Base-by-base conservation (phyloP, 805 yeast species). In the Yueomyces sinensis region DNA sequence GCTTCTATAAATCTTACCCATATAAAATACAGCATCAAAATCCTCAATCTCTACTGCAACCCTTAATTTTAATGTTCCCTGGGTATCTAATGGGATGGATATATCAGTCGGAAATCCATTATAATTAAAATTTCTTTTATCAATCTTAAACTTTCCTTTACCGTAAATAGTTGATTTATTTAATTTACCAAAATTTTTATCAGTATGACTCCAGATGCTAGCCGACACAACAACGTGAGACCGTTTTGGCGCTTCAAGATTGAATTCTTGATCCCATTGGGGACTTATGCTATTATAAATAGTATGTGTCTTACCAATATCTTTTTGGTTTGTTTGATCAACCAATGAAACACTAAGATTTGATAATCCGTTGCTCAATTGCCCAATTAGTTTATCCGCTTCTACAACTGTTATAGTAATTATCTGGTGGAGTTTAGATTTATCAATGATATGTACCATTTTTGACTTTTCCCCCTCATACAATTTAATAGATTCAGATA, bases 251-350 rank as follows among this genome's bases (percentile, higher is more conserved):
- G 64, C 47, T 23, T 49, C 58, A 19, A 59, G 38, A 52, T 84
- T 94, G 51, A 84, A 82, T 37, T 80, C 82, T 59, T 87, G 95
- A 46, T 82, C 82, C 93, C 93, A 89, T 13, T 68, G 71, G 0
- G 96, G 95, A 45, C 75, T 74, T 24, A 69, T 58, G 4, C 76
- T 71, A 35, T 71, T 71, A 22, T 65, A 62, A 4, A 81, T 62
- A 0, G 76, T 68, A 44, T 82, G 64, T 0, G 97, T 87, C 40
- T 72, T 74, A 3, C 80, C 87, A 24, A 82, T 59, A 20, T 74
- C 73, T 34, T 60, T 64, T 27, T 71, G 63, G 2, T 65, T 64
- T 27, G 55, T 56, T 4, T 76, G 67, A 45, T 80, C 84, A 5
- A 71, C 62, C 13, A 83, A 47, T 0, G 82, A 71, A 1, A 79